Evolutionary conservation across 225 moss, liverwort and hornwort genomes (phyloP).

Genomic region (Pleurozium schreberi): DNA sequence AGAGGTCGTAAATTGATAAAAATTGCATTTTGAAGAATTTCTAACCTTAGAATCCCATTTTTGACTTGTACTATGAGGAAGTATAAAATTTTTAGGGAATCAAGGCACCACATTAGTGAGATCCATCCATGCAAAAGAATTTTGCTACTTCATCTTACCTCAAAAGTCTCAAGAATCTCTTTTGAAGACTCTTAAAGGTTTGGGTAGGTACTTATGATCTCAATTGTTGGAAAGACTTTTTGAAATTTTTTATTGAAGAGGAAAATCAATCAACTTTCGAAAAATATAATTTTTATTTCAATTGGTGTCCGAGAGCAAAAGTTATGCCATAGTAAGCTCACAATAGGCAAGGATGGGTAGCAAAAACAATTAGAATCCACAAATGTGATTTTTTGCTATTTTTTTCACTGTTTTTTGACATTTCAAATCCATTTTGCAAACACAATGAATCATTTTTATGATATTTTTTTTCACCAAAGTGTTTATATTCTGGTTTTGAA

Average conservation of each 20-base stretch:
- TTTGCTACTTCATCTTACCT: not conserved
- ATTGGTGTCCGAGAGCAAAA: too few species aligned
- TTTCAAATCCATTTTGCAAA: too few species aligned
- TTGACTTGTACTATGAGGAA: not conserved
- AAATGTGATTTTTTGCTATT: too few species aligned
- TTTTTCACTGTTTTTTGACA: too few species aligned
- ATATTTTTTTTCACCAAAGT: too few species aligned
- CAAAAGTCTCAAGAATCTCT: too few species aligned
- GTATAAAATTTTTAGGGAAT: not conserved
- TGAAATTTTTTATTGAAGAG: not conserved
- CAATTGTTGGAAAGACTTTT: not conserved
- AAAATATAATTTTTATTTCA: not conserved
- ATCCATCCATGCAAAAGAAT: not conserved
- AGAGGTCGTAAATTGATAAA: not conserved
- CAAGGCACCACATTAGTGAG: not conserved
- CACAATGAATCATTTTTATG: too few species aligned
- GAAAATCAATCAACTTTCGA: accelerated
- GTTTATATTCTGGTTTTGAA: too few species aligned
- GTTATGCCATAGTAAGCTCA: too few species aligned
- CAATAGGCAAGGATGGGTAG: too few species aligned
- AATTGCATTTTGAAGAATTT: not conserved
- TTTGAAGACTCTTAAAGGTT: not conserved
- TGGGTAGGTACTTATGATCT: not conserved
- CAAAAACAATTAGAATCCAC: too few species aligned
- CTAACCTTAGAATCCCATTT: not conserved